Evolutionary conservation across 805 yeast species (phyloP), one percentile per base, ranked within the genome.

Genomic region (Hanseniaspora mollemarum): DNA sequence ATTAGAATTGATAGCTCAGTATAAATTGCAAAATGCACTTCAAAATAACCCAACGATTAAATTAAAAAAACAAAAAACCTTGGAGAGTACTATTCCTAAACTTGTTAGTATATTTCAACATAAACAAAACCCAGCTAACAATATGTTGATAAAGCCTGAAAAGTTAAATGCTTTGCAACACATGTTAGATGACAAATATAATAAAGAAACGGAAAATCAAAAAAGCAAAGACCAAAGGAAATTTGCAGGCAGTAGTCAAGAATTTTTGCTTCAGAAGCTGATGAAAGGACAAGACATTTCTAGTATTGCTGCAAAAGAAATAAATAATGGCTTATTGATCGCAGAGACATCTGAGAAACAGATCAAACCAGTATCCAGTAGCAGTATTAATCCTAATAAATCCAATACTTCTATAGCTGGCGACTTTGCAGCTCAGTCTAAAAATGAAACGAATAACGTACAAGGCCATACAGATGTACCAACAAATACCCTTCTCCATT

Each of bases 61-160:
- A 4, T 15, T 31, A 2, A 46, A 46, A 25, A 46, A 39, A 19
- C 51, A 46, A 37, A 38, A 25, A 18, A 21, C 44, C 0, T 18
- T 46, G 13, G 51, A 46, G 3, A 46, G 26, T 24, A 46, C 43
- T 7, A 46, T 46, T 9, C 51, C 51, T 1, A 38, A 46, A 15
- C 25, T 46, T 15, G 19, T 39, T 4, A 22, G 22, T 15, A 24
- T 41, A 41, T 38, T 46, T 3, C 31, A 46, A 22, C 29, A 46
- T 2, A 31, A 29, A 9, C 19, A 31, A 21, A 22, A 24, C 8
- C 12, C 22, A 16, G 22, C 26, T 25, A 7, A 28, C 12, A 33
- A 41, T 2, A 9, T 31, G 25, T 13, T 46, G 26, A 38, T 46
- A 4, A 46, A 46, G 18, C 8, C 38, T 28, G 51, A 41, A 4